These are phyloP conservation scores for Nemania bipapillata DNA, from an alignment of 2,329 filamentous ascomycete species.

Conservation along the genomic window DNA sequence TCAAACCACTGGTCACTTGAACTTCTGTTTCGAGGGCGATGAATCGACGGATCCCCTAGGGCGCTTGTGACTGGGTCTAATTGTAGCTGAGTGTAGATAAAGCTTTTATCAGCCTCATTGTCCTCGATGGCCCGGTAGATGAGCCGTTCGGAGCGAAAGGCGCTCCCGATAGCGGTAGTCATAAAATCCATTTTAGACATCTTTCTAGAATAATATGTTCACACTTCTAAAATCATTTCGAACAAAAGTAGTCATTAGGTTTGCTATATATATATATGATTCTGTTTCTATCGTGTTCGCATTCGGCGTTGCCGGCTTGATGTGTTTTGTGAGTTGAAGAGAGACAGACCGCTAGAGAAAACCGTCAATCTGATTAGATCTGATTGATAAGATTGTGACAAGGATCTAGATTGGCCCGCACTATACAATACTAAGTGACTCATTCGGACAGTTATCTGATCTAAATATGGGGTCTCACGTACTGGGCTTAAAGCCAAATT, in stretches of 20 bases:
- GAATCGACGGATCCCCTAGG: constrained; percentile 31
- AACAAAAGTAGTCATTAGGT: neutral
- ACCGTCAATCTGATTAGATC: constrained; percentile 4
- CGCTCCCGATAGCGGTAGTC: constrained; percentile 27
- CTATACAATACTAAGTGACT: neutral
- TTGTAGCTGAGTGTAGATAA: constrained; percentile 34
- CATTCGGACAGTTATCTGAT: neutral
- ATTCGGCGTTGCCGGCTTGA: neutral
- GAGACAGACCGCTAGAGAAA: neutral
- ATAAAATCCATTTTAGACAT: constrained; percentile 34
- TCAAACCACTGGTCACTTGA: constrained; percentile 33
- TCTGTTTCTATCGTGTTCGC: neutral
- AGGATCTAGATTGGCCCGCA: too few species aligned
- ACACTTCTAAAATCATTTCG: neutral
- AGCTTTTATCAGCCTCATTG: constrained; percentile 40
- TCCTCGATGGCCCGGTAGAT: constrained; percentile 45
- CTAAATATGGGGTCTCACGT: neutral
- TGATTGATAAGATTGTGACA: constrained; percentile 23
- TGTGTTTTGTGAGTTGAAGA: neutral
- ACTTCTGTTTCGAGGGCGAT: constrained; percentile 33
- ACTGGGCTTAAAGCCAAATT: neutral
- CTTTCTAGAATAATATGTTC: neutral
- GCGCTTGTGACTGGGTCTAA: constrained; percentile 38
- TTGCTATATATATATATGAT: constrained; percentile 3
- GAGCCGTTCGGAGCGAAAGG: constrained; percentile 45